Conservation (phyloP, 345 rosid genomes). For the Pugionium dolabratum region DNA sequence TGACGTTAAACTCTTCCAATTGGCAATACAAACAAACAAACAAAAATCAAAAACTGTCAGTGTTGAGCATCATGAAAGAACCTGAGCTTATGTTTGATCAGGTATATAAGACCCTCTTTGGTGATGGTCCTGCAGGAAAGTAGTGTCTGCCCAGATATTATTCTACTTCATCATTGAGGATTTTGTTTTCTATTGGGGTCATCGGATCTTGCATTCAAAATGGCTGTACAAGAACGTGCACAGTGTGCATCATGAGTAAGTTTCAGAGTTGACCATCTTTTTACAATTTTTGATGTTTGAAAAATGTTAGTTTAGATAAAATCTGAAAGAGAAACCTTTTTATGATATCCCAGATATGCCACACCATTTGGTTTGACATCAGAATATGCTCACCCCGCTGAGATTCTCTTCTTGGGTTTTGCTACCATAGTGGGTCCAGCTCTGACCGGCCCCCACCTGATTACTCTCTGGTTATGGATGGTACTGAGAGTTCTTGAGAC, state of each 20-base stretch:
- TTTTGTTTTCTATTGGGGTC: constrained; percentile 98
- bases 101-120: constrained; percentile 37
- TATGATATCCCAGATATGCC: constrained; percentile 64
- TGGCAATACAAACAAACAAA: constrained; percentile 1
- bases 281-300: neutral
- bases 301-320: neutral
- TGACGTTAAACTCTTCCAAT: constrained; percentile 32
- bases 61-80: constrained; percentile 41
- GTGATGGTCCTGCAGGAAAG: constrained; percentile 68
- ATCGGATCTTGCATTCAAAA: constrained; percentile 81
- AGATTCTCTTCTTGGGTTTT: constrained; percentile 94
- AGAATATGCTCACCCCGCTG: constrained; percentile 99
- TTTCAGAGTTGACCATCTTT: constrained; percentile 15
- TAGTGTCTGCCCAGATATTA: constrained; percentile 64
- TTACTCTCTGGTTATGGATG: constrained; percentile 98
- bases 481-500: constrained; percentile 92
- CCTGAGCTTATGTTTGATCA: constrained; percentile 37
- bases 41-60: constrained; percentile 18
- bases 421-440: constrained; percentile 97
- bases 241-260: constrained; percentile 99
- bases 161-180: constrained; percentile 98
- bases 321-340: neutral
- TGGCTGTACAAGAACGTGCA: constrained; percentile 98
- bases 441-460: constrained; percentile 89
- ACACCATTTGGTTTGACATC: constrained; percentile 98